These are phyloP conservation scores for Selaginella tamariscina DNA, from an alignment of 75 land plant genomes.

Conservation along the genomic window DNA sequence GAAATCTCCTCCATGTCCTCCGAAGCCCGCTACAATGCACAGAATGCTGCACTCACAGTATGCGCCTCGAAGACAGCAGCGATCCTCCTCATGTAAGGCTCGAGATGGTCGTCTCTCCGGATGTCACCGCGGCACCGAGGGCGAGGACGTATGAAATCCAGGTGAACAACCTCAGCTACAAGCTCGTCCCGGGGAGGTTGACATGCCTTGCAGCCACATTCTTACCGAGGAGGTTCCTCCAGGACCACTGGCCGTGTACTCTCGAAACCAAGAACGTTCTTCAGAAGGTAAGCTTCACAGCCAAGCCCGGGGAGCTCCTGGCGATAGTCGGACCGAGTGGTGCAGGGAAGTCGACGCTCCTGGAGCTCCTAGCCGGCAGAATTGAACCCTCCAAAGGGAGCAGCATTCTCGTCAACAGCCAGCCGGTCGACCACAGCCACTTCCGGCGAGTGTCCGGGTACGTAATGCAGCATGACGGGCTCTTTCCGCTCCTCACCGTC, in stretches of 20 bases:
- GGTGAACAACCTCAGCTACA: neutral
- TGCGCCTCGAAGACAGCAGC: neutral
- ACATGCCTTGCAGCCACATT: neutral
- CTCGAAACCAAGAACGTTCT: constrained; percentile 23
- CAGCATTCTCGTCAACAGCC: constrained; percentile 38
- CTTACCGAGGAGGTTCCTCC: neutral
- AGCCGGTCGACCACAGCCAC: constrained; percentile 22
- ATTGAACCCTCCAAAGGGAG: constrained; percentile 20
- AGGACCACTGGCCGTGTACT: neutral
- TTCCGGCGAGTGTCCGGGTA: constrained; percentile 59
- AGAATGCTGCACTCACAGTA: neutral
- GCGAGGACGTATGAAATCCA: neutral
- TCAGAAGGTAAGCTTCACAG: constrained; percentile 37
- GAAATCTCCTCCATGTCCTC: neutral
- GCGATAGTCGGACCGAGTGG: constrained; percentile 82
- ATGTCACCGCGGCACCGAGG: neutral
- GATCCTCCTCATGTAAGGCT: neutral
- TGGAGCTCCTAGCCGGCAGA: constrained; percentile 47
- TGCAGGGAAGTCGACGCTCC: constrained; percentile 61
- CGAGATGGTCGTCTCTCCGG: neutral
- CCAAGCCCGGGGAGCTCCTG: constrained; percentile 47
- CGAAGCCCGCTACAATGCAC: neutral
- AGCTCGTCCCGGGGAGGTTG: neutral
- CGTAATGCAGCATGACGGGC: constrained; percentile 58
- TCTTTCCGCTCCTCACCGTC: constrained; percentile 70